phyloP scores from a whole-genome alignment of 768 basidiomycete species.

The Coprinopsis cinerea region DNA sequence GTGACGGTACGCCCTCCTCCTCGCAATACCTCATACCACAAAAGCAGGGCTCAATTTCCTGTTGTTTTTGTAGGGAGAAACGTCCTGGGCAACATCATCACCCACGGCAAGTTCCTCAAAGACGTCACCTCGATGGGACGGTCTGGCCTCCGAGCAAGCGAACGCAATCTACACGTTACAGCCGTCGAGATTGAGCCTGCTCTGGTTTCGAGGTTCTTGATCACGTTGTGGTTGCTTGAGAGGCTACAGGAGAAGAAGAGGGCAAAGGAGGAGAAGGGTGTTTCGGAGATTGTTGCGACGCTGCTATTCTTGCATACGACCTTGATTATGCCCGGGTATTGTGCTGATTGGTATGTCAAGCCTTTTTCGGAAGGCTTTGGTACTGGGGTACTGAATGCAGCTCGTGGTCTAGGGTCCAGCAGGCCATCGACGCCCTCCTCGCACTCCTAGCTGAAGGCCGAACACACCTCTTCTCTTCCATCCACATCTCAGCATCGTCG shows the following conservation, averaged over 20 bases:
- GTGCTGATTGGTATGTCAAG: not conserved
- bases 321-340: not conserved
- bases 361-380: not conserved
- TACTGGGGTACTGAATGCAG: too few relatives aligned
- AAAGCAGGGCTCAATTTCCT: too few relatives aligned
- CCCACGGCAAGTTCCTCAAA: too few relatives aligned
- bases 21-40: too few relatives aligned
- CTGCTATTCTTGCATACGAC: not conserved
- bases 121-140: not conserved
- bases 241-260: not conserved
- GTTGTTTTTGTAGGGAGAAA: too few relatives aligned
- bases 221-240: not conserved
- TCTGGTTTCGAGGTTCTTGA: not conserved
- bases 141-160: not conserved
- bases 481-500: too few relatives aligned
- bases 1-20: too few relatives aligned
- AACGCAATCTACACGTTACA: not conserved
- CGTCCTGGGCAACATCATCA: too few relatives aligned
- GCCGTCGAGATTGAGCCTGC: not conserved
- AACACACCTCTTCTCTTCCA: too few relatives aligned
- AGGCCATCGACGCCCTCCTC: not conserved
- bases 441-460: too few relatives aligned
- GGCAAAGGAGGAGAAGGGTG: not conserved
- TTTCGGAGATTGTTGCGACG: not conserved
- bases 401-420: not conserved